Percentiles rank a stretch among this genome's conserved stretches.
These are phyloP conservation scores for Globisporangium uncinulatum DNA, from an alignment of 352 stramenopile species.

Conservation along the genomic window DNA sequence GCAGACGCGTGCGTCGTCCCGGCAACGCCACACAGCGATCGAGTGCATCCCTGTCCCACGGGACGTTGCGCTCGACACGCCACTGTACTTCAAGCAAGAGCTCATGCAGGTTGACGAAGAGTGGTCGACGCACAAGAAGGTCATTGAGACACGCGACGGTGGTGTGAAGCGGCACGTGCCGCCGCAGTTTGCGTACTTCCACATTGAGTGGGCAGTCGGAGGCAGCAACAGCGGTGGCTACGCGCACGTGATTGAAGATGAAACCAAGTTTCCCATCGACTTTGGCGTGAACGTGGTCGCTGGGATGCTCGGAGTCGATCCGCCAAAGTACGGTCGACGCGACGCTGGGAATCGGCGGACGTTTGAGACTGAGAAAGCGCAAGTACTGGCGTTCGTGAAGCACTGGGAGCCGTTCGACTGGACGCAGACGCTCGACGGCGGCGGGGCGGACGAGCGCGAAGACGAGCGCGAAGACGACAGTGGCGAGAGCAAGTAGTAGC, in stretches of 20 bases:
- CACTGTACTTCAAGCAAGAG: conserved; percentile 84
- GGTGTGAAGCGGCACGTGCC: conserved; percentile 61
- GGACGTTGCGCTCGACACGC: conserved; percentile 52
- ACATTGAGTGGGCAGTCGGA: conserved; percentile 59
- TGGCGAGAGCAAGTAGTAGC: not conserved
- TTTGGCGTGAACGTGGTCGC: conserved; percentile 78
- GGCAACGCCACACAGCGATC: conserved; percentile 63
- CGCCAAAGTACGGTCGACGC: conserved; percentile 52
- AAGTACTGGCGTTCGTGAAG: conserved; percentile 56
- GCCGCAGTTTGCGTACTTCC: conserved; percentile 79
- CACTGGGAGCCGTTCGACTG: conserved; percentile 71
- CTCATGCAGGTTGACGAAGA: conserved; percentile 69
- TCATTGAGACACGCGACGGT: conserved; percentile 65
- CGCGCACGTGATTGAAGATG: conserved; percentile 79
- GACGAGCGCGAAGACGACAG: not conserved
- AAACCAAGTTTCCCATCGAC: conserved; percentile 61
- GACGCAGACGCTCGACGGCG: conserved; percentile 67
- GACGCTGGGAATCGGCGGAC: conserved; percentile 25
- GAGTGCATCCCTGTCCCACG: conserved; percentile 75
- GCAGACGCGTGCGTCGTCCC: conserved; percentile 56
- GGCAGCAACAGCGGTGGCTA: conserved; percentile 38
- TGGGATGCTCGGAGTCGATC: conserved; percentile 67
- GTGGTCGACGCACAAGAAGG: conserved; percentile 78
- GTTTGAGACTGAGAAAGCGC: conserved; percentile 52
- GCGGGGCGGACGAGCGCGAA: not conserved